A percentile compares a stretch with the other conserved stretches of the same genome.
Evolutionary conservation across 2,329 filamentous ascomycete genomes (phyloP).

Genomic region (Trichoderma koningii): DNA sequence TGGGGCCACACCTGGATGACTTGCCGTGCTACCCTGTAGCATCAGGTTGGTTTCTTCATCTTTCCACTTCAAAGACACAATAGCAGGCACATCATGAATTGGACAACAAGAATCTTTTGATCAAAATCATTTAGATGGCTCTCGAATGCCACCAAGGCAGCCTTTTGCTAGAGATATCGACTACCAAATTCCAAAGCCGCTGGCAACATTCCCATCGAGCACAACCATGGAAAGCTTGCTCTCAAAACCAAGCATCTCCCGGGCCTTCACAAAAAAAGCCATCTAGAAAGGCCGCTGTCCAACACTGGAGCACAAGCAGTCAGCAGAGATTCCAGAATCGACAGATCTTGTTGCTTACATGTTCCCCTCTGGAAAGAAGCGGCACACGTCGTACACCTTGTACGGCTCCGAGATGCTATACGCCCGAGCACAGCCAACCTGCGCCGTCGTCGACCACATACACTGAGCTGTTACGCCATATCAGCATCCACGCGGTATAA

Average conservation of each 20-base stretch:
- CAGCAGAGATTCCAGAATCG: not conserved
- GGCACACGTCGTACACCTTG: slow-evolving; percentile 41
- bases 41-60: not conserved
- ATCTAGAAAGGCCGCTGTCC: slow-evolving; percentile 36
- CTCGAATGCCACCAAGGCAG: not conserved
- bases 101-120: too few species aligned
- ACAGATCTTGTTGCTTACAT: slow-evolving; percentile 36
- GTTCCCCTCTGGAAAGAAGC: slow-evolving; percentile 42
- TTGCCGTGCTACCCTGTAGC: not conserved
- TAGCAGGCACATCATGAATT: not conserved
- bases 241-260: not conserved
- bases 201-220: too few species aligned
- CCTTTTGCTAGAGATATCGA: too few species aligned
- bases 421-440: slow-evolving; percentile 41
- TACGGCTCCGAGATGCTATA: slow-evolving; percentile 39
- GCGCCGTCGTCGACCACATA: slow-evolving; percentile 41
- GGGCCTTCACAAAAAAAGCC: too few species aligned
- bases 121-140: not conserved
- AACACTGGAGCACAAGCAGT: slow-evolving; percentile 29
- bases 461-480: slow-evolving; percentile 37
- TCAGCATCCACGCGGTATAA: too few species aligned
- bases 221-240: too few species aligned
- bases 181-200: not conserved
- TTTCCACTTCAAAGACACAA: too few species aligned
- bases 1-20: not conserved